Conservation (phyloP, 1,284 basidiomycete genomes). For the Microbotryum saponariae region DNA sequence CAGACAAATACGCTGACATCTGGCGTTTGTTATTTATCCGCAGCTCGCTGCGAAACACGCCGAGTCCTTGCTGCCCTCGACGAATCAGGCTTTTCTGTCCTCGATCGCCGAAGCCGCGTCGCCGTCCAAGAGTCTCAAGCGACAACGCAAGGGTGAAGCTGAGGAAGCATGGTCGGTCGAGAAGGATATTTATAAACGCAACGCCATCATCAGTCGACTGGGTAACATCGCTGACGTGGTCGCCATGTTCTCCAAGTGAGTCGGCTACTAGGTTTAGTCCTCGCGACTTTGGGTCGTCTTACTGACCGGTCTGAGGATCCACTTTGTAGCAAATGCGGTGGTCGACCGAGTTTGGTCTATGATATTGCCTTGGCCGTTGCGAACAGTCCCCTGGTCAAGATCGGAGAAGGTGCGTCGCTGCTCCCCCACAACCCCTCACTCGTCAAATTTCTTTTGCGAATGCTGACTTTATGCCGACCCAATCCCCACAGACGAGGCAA, state of each 20-base stretch:
- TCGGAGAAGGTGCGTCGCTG: conserved; percentile 16
- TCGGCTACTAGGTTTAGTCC: background rate
- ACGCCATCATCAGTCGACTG: conserved; percentile 25
- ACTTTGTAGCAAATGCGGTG: conserved; percentile 4
- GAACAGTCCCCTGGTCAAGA: conserved; percentile 21
- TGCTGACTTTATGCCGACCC: background rate
- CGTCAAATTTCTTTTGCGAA: background rate
- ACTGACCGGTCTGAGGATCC: background rate
- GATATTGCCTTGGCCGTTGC: conserved; percentile 26
- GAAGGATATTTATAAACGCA: conserved; percentile 16
- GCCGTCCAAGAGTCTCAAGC: conserved; percentile 22
- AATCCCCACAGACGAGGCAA: conserved; percentile 18
- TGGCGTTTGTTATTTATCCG: background rate
- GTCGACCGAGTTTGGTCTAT: conserved; percentile 14
- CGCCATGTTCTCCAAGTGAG: conserved; percentile 17
- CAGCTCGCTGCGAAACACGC: conserved; percentile 26
- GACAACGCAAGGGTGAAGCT: conserved; percentile 1
- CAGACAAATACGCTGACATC: background rate
- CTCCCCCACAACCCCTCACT: background rate
- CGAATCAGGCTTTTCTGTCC: conserved; percentile 23
- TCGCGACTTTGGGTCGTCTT: background rate
- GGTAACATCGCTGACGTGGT: conserved; percentile 28
- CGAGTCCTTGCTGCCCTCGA: conserved; percentile 10
- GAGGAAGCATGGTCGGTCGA: background rate
- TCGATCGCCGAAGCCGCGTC: conserved; percentile 13